phyloP scores from a whole-genome alignment of 306 rosid genomes.

The Quercus berberidifolia region DNA sequence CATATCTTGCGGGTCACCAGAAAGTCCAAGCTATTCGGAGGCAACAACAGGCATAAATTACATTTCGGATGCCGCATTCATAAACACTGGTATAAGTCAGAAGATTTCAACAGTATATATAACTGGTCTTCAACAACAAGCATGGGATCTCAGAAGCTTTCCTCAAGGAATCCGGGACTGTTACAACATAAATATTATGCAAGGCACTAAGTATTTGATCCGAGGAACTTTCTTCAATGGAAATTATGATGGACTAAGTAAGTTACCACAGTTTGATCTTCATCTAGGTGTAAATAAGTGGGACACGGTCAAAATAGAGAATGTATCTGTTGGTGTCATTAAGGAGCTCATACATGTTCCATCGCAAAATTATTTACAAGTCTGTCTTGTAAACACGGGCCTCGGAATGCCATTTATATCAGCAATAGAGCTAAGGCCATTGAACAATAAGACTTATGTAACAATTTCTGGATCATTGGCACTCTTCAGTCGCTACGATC shows the following conservation, averaged over 20 bases:
- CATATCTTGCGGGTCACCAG: too few species aligned
- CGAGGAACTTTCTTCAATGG: conserved; percentile 38
- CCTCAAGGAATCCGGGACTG: too few species aligned
- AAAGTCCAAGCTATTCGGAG: too few species aligned
- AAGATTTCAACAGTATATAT: too few species aligned
- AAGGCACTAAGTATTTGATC: conserved; percentile 29
- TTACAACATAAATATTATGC: too few species aligned
- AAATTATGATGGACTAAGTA: conserved; percentile 26
- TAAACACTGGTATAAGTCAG: too few species aligned
- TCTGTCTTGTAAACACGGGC: conserved; percentile 42
- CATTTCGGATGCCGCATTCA: too few species aligned
- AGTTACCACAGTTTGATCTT: conserved; percentile 29
- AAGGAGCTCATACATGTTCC: conserved; percentile 40
- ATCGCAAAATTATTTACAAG: conserved; percentile 20
- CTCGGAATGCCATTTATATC: conserved; percentile 56
- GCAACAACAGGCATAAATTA: too few species aligned
- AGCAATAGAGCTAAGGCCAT: conserved; percentile 44
- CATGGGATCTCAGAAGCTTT: too few species aligned
- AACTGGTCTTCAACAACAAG: too few species aligned
- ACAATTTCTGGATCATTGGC: conserved; percentile 18
- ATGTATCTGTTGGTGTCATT: not conserved
- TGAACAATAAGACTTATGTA: conserved; percentile 20
- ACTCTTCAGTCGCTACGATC: conserved; percentile 18
- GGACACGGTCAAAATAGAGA: conserved; percentile 13
- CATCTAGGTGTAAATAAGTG: conserved; percentile 33